Conservation (phyloP, 768 basidiomycete genomes). For the Lentinula sp. region DNA sequence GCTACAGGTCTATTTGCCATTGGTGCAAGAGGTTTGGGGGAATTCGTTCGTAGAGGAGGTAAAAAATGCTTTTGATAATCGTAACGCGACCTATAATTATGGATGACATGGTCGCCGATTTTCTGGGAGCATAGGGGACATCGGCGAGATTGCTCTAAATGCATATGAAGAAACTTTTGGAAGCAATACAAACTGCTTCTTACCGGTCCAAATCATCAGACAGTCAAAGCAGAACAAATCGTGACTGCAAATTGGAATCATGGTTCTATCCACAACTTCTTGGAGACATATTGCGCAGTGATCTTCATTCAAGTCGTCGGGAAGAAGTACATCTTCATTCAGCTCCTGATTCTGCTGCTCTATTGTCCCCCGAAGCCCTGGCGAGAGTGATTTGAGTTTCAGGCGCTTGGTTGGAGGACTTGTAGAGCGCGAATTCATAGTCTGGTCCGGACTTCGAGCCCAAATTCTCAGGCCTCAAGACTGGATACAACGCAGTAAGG, state of each 20-base stretch:
- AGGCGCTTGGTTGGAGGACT: constrained; percentile 33
- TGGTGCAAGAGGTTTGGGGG: constrained; percentile 23
- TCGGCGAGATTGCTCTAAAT: constrained; percentile 65
- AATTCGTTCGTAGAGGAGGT: constrained; percentile 51
- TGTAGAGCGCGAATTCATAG: constrained; percentile 7
- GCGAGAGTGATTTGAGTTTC: constrained; percentile 23
- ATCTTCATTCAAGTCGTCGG: constrained; percentile 40
- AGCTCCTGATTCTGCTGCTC: neutral
- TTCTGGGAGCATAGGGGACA: constrained; percentile 72
- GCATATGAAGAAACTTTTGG: neutral
- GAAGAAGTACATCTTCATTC: constrained; percentile 14
- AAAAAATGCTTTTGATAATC: constrained; percentile 83
- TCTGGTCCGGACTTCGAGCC: too few relatives aligned
- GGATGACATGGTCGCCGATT: constrained; percentile 72
- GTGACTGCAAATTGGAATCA: constrained; percentile 83
- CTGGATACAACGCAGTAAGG: too few relatives aligned
- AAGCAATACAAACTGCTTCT: constrained; percentile 15
- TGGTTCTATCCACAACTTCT: constrained; percentile 64
- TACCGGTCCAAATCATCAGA: constrained; percentile 80
- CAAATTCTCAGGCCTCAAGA: too few relatives aligned
- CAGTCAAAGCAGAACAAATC: constrained; percentile 88
- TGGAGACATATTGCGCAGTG: constrained; percentile 89
- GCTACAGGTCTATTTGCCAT: constrained; percentile 20
- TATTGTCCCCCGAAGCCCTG: constrained; percentile 5
- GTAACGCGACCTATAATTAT: constrained; percentile 68